Evolutionary conservation across 2,329 filamentous ascomycete genomes (phyloP).

Genomic region (Aaosphaeria arxii): DNA sequence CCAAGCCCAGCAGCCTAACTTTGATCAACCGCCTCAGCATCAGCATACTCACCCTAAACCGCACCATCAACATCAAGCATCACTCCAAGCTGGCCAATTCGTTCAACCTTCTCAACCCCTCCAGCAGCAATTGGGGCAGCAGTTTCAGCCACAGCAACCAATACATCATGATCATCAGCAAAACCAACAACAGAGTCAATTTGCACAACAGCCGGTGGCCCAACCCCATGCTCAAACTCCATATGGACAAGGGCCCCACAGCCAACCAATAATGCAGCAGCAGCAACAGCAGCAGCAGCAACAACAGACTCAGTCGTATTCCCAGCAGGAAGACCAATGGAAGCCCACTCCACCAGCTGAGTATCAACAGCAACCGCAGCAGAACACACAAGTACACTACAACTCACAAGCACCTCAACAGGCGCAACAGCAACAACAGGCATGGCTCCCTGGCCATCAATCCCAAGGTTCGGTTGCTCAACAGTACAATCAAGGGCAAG

Average conservation of each 20-base stretch:
- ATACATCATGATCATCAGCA: background rate
- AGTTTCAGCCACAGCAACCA: background rate
- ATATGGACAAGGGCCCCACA: too few relatives aligned
- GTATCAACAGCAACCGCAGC: slow-evolving; percentile 1
- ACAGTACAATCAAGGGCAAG: slow-evolving; percentile 13
- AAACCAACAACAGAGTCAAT: background rate
- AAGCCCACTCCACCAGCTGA: slow-evolving; percentile 6
- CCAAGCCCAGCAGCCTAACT: slow-evolving; percentile 4
- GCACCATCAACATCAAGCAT: slow-evolving; percentile 10
- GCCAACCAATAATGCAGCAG: background rate
- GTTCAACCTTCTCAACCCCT: slow-evolving; percentile 2
- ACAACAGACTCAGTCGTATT: background rate
- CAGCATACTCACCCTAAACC: slow-evolving; percentile 2
- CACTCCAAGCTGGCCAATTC: slow-evolving; percentile 11
- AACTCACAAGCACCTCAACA: slow-evolving; percentile 17
- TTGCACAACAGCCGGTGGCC: background rate
- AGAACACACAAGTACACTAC: slow-evolving; percentile 9
- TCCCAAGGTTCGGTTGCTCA: slow-evolving; percentile 15
- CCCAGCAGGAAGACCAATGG: slow-evolving; percentile 2
- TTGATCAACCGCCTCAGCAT: slow-evolving; percentile 1
- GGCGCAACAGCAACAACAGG: slow-evolving; percentile 5
- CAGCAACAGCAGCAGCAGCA: background rate
- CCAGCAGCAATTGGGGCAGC: slow-evolving; percentile 1
- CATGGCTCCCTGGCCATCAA: slow-evolving; percentile 22
- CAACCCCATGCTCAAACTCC: background rate